These are phyloP conservation scores for Penicillium paradoxum DNA, from an alignment of 495 filamentous ascomycete genomes.

Conservation along the genomic window DNA sequence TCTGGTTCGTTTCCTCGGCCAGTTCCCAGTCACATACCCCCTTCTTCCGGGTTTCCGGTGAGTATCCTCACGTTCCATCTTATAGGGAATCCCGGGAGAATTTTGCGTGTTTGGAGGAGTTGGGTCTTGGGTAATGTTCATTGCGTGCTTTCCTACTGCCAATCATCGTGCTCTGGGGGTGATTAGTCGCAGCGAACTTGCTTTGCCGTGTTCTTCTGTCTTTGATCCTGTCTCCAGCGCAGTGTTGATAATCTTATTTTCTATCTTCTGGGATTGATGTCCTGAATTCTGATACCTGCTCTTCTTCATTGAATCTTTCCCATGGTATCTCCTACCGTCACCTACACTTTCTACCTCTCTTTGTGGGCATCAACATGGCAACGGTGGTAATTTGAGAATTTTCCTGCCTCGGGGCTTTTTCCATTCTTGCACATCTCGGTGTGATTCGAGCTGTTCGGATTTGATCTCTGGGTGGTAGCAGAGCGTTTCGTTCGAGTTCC, in stretches of 20 bases:
- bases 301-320: not conserved
- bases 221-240: not conserved
- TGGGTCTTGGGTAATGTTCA: slow-evolving; percentile 6
- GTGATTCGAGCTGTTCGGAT: not conserved
- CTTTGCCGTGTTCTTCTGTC: not conserved
- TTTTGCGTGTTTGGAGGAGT: slow-evolving; percentile 10
- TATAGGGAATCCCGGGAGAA: not conserved
- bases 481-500: not conserved
- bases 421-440: not conserved
- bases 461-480: not conserved
- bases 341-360: not conserved
- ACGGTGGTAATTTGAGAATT: not conserved
- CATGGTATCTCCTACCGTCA: not conserved
- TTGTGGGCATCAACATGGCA: not conserved
- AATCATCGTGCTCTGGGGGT: not conserved
- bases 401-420: not conserved
- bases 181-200: not conserved
- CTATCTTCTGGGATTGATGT: not conserved
- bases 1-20: not conserved
- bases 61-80: not conserved
- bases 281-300: slow-evolving; percentile 3
- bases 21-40: slow-evolving; percentile 5
- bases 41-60: not conserved
- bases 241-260: slow-evolving; percentile 6
- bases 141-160: not conserved